A percentile compares a stretch with the other conserved stretches of the same genome.
These are phyloP conservation scores for Chrysosphaeria jannelii DNA, from an alignment of 2,329 filamentous ascomycete species.

Conservation along the genomic window DNA sequence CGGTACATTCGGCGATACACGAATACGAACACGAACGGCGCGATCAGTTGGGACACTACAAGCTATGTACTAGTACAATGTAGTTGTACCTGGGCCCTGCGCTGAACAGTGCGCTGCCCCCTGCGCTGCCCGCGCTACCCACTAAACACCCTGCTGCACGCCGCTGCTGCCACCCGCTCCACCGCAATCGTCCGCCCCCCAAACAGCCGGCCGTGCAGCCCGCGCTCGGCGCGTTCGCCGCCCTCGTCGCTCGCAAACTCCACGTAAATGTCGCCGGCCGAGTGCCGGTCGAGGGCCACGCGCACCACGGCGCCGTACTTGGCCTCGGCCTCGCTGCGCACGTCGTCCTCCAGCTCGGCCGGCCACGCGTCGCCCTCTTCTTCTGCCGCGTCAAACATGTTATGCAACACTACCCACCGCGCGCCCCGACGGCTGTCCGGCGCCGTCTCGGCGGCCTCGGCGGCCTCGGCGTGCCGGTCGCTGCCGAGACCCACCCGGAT, in stretches of 20 bases:
- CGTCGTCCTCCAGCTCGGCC: slow-evolving; percentile 81
- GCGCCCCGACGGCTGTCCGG: slow-evolving; percentile 48
- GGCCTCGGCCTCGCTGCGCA: slow-evolving; percentile 69
- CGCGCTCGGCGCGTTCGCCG: slow-evolving; percentile 91
- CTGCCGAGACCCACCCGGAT: slow-evolving; percentile 98
- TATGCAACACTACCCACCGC: slow-evolving; percentile 76
- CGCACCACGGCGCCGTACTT: slow-evolving; percentile 97
- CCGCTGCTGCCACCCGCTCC: slow-evolving; percentile 85
- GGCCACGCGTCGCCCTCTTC: slow-evolving; percentile 71
- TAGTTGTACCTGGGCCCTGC: too few relatives aligned
- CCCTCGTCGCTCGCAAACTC: slow-evolving; percentile 93
- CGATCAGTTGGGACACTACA: too few relatives aligned
- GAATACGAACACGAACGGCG: too few relatives aligned
- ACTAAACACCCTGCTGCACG: slow-evolving; percentile 95
- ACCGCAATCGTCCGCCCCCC: slow-evolving; percentile 80
- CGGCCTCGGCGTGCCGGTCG: slow-evolving; percentile 48
- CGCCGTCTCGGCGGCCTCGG: not conserved
- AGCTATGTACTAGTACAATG: too few relatives aligned
- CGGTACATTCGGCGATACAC: too few relatives aligned
- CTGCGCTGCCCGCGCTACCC: too few relatives aligned
- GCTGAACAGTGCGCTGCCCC: too few relatives aligned
- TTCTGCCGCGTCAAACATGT: slow-evolving; percentile 84
- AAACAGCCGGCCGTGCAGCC: slow-evolving; percentile 89
- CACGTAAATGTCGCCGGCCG: slow-evolving; percentile 85
- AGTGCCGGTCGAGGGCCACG: slow-evolving; percentile 81